Evolutionary conservation across 148 eudicot species (phyloP).

Genomic region (Fagopyrum tataricum): DNA sequence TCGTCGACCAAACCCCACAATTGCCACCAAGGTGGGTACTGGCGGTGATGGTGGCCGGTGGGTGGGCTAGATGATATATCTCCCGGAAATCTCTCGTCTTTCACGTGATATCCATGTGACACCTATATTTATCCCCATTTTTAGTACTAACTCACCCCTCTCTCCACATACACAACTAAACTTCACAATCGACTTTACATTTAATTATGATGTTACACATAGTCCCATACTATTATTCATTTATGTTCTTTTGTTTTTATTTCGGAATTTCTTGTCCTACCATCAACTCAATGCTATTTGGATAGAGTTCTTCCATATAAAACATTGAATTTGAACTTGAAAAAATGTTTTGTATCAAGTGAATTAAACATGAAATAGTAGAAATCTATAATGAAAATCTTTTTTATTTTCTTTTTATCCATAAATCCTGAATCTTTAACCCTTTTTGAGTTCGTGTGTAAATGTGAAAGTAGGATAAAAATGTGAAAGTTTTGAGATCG

Average conservation of each 20-base stretch:
- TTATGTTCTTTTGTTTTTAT: background rate
- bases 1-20: background rate
- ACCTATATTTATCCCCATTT: background rate
- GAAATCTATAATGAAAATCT: too few species aligned
- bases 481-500: too few species aligned
- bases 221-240: background rate
- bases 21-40: background rate
- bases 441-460: too few species aligned
- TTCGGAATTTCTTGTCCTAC: background rate
- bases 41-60: slow-evolving; percentile 9
- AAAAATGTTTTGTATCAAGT: too few species aligned
- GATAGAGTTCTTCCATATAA: too few species aligned
- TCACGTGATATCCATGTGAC: slow-evolving; percentile 12
- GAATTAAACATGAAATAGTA: too few species aligned
- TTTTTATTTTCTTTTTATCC: too few species aligned
- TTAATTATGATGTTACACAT: background rate
- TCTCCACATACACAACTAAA: background rate
- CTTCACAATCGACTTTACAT: background rate
- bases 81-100: background rate
- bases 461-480: too few species aligned
- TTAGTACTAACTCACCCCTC: background rate
- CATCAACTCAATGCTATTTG: background rate
- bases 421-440: too few species aligned
- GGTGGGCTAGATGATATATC: background rate
- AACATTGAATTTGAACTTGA: too few species aligned